A percentile compares a stretch with the other conserved stretches of the same genome.
phyloP scores from a whole-genome alignment of 2,329 filamentous ascomycete genomes.

The Colletotrichum falcatum region DNA sequence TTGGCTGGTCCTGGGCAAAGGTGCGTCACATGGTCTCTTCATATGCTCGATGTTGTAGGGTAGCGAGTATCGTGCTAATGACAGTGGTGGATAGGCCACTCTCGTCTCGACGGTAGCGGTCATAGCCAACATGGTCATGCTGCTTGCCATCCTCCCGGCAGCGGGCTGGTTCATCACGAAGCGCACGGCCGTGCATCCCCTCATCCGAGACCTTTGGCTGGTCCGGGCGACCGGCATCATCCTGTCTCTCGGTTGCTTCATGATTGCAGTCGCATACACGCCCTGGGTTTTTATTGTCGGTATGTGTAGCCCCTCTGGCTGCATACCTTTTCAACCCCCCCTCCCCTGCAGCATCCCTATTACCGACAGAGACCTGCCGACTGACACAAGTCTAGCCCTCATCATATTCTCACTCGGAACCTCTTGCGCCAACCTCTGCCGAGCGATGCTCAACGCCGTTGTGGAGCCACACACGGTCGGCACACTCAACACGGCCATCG shows the following conservation, averaged over 20 bases:
- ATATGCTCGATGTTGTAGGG: neutral
- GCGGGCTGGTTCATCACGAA: conserved; percentile 49
- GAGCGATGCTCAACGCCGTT: conserved; percentile 64
- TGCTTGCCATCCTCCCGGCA: conserved; percentile 54
- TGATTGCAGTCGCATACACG: conserved; percentile 52
- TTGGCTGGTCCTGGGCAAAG: conserved; percentile 60
- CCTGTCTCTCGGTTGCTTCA: conserved; percentile 50
- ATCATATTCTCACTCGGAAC: conserved; percentile 59
- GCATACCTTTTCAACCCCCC: neutral
- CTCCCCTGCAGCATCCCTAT: neutral
- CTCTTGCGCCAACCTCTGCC: conserved; percentile 57
- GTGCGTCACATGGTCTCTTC: conserved; percentile 44
- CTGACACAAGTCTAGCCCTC: conserved; percentile 50
- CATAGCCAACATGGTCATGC: conserved; percentile 52
- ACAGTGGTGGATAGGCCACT: conserved; percentile 50
- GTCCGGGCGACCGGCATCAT: conserved; percentile 50
- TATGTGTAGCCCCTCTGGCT: neutral
- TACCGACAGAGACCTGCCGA: neutral
- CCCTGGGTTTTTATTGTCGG: conserved; percentile 50
- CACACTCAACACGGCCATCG: conserved; percentile 64
- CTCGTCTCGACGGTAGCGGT: conserved; percentile 55
- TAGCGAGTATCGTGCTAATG: neutral
- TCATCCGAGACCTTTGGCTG: conserved; percentile 57
- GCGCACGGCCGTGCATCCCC: conserved; percentile 47
- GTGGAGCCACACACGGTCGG: conserved; percentile 67